phyloP scores from a whole-genome alignment of 1,284 basidiomycete species.

The Porodaedalea pini region DNA sequence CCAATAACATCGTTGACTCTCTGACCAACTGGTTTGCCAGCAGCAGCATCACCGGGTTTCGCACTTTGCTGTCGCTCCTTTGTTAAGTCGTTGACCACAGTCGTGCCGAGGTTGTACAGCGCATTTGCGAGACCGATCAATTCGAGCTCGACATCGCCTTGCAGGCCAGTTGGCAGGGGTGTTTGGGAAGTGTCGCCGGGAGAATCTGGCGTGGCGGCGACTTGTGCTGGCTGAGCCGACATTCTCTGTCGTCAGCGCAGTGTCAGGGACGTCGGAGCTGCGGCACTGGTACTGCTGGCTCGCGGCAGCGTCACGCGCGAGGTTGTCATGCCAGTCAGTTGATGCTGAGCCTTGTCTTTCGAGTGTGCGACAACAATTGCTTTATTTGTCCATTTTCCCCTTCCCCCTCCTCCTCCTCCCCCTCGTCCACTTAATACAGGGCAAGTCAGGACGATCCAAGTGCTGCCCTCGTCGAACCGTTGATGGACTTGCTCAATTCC shows the following conservation, averaged over 20 bases:
- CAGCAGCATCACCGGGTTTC: slow-evolving; percentile 36
- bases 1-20: slow-evolving; percentile 58
- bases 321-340: not conserved
- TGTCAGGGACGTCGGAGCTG: not conserved
- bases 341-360: too few relatives aligned
- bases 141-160: slow-evolving; percentile 75
- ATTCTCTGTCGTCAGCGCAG: not conserved
- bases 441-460: not conserved
- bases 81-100: slow-evolving; percentile 72
- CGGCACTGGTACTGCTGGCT: not conserved
- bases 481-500: slow-evolving; percentile 31
- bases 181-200: slow-evolving; percentile 62
- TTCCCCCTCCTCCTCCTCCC: not conserved
- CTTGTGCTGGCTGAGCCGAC: not conserved
- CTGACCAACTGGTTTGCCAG: slow-evolving; percentile 18
- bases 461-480: not conserved
- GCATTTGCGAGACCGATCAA: slow-evolving; percentile 68
- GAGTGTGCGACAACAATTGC: not conserved
- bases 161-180: slow-evolving; percentile 58
- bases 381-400: not conserved
- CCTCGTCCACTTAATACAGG: not conserved
- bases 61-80: slow-evolving; percentile 64
- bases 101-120: slow-evolving; percentile 73
- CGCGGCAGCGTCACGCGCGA: not conserved
- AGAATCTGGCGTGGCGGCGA: slow-evolving; percentile 58